Evolutionary conservation across 805 yeast genomes (phyloP).

Genomic region (Teunomyces pallodes): DNA sequence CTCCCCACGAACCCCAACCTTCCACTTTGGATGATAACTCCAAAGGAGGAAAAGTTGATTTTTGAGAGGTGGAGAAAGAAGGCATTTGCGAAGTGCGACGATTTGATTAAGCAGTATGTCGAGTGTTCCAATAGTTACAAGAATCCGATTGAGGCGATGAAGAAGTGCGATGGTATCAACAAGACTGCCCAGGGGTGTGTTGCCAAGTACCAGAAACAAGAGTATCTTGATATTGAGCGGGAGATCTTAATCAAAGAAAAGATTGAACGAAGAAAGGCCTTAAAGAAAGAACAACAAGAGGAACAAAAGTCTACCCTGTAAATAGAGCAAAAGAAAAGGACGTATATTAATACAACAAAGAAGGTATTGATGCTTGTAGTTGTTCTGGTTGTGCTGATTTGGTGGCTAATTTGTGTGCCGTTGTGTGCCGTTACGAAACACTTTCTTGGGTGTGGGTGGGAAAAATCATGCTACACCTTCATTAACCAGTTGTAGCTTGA

Average conservation of each 20-base stretch:
- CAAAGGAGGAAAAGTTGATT: slow-evolving; percentile 71
- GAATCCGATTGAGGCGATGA: slow-evolving; percentile 64
- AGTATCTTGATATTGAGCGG: slow-evolving; percentile 67
- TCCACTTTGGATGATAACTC: slow-evolving; percentile 76
- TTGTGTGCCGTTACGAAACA: neutral
- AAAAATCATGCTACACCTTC: too few relatives aligned
- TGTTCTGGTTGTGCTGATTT: too few relatives aligned
- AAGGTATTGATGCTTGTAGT: neutral
- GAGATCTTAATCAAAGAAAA: slow-evolving; percentile 63
- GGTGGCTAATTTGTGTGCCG: too few relatives aligned
- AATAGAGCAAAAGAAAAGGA: neutral
- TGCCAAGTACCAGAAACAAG: slow-evolving; percentile 53
- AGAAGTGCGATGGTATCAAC: slow-evolving; percentile 59
- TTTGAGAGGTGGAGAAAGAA: slow-evolving; percentile 66
- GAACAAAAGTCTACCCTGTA: neutral
- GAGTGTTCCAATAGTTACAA: slow-evolving; percentile 58
- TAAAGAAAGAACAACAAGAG: slow-evolving; percentile 11
- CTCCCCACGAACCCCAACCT: slow-evolving; percentile 45
- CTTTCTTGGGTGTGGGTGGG: too few relatives aligned
- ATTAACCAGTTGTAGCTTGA: neutral
- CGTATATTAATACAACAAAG: neutral
- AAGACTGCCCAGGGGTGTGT: slow-evolving; percentile 65
- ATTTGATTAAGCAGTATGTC: slow-evolving; percentile 64
- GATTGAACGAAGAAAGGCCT: slow-evolving; percentile 29
- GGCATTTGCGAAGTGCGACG: slow-evolving; percentile 67